Base-by-base conservation (phyloP, 106 monocot species). In the Acorus calamus region DNA sequence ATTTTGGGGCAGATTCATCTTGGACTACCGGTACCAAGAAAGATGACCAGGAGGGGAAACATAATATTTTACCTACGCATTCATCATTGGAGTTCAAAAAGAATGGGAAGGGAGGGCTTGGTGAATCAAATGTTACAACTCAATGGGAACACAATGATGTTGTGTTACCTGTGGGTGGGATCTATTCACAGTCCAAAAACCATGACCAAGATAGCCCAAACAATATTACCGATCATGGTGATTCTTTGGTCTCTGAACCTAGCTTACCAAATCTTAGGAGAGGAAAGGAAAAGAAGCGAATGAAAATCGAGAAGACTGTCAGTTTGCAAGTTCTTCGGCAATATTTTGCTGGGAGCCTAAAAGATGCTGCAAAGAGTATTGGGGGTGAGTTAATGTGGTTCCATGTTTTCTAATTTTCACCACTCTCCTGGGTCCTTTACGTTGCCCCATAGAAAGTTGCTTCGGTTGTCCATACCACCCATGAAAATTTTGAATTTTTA, bases 361-460 rank as follows among this genome's bases (percentile, higher is more conserved):
- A 88, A 75, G 88, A 88, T 71, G 87, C 92, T 60, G 92, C 88
- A 55, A 88, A 80, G 62, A 82, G 71, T 63, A 53, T 92, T 50
- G 92, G 84, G 69, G 92, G 92, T 87, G 75, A 72, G 67, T 49
- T 28, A 28, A 28, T 28, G 28, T 28, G 28, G 28, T 28, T 28
- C 1, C 28, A 28, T 28, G 28, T 28, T 28, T 28, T 28, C 28
- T 28, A 28, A 28, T 28, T 28, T 28, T 28, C 28, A 28, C 28
- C 28, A 28, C 28, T 28, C 28, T 28, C 28, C 0, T 28, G 28
- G 28, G 28, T 28, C 28, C 28, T 28, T 28, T 28, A 28, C 28
- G 1, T 28, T 28, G 28, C 28, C 28, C 1, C 28, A 28, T 28
- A 28, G 28, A 28, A 28, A 28, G 28, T 28, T 28, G 28, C 28